A percentile compares a stretch with the other conserved stretches of the same genome.
Conservation (phyloP, 805 yeast species). For the Myxozyma kluyveri region DNA sequence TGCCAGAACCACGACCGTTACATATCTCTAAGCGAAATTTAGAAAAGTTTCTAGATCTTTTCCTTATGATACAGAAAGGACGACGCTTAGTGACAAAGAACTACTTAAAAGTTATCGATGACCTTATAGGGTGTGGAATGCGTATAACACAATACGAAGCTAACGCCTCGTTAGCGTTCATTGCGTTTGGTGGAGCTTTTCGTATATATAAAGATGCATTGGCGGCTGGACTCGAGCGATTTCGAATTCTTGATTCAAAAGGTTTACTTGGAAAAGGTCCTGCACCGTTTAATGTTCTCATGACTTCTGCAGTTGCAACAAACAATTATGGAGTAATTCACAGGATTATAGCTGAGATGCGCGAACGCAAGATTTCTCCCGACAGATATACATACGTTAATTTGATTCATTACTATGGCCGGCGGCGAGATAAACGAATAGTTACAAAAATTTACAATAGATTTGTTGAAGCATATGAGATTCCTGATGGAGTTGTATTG, state of each 20-base stretch:
- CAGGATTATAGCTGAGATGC: conserved; percentile 30
- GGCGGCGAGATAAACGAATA: conserved; percentile 22
- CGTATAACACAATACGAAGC: conserved; percentile 38
- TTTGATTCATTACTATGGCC: conserved; percentile 13
- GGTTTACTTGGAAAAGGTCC: conserved; percentile 24
- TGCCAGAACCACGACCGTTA: conserved; percentile 40
- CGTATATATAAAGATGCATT: conserved; percentile 20
- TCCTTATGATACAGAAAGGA: conserved; percentile 1
- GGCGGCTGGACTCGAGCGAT: conserved; percentile 12
- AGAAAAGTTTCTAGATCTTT: conserved; percentile 35
- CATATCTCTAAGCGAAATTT: conserved; percentile 37
- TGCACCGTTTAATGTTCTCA: conserved; percentile 35
- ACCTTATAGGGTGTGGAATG: conserved; percentile 35
- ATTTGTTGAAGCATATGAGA: conserved; percentile 27
- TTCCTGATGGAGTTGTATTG: conserved; percentile 34
- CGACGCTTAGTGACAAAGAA: conserved; percentile 14
- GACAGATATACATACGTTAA: conserved; percentile 38
- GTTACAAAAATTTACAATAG: conserved; percentile 21
- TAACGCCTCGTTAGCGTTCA: conserved; percentile 31
- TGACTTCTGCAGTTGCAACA: conserved; percentile 33
- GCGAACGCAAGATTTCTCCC: conserved; percentile 24
- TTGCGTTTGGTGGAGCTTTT: conserved; percentile 1
- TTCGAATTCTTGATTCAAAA: conserved; percentile 13
- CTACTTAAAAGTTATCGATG: conserved; percentile 29
- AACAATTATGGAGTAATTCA: conserved; percentile 24